Conservation (phyloP, 495 filamentous ascomycete species). For the Penicillium angulare region DNA sequence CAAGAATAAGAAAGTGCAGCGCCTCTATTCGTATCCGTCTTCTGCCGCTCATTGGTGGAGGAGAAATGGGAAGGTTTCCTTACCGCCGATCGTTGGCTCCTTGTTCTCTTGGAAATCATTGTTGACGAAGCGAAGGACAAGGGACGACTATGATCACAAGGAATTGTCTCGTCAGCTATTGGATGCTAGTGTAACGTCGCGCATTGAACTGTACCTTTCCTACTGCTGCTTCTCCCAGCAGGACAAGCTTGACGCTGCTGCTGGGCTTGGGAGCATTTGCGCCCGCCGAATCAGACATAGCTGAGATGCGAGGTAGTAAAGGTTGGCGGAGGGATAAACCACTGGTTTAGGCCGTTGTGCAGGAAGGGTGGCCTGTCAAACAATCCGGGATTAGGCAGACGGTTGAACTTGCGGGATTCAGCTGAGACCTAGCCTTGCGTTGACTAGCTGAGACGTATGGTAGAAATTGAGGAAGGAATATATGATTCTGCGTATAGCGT, state of each 20-base stretch:
- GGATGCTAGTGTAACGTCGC: slow-evolving; percentile 1
- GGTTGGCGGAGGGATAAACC: slow-evolving; percentile 5
- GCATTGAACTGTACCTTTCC: slow-evolving; percentile 72
- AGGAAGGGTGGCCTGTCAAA: slow-evolving; percentile 23
- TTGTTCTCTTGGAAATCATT: slow-evolving; percentile 99
- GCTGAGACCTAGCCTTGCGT: slow-evolving; percentile 16
- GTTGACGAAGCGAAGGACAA: slow-evolving; percentile 98
- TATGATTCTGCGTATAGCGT: background rate
- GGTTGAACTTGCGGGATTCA: slow-evolving; percentile 23
- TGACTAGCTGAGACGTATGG: slow-evolving; percentile 3
- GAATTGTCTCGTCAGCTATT: slow-evolving; percentile 18
- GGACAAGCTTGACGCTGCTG: slow-evolving; percentile 97
- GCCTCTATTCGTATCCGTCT: no score
- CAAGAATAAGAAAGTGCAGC: no score
- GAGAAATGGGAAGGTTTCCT: slow-evolving; percentile 23
- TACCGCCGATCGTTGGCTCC: slow-evolving; percentile 98
- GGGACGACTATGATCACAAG: slow-evolving; percentile 69
- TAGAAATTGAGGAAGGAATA: background rate
- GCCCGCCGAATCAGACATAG: slow-evolving; percentile 46
- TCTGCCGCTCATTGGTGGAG: background rate
- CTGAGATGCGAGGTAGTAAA: slow-evolving; percentile 5
- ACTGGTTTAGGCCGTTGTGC: slow-evolving; percentile 36
- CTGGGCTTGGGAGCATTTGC: slow-evolving; percentile 83
- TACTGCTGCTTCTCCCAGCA: slow-evolving; percentile 94
- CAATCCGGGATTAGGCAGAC: slow-evolving; percentile 26